Evolutionary conservation across 2,329 filamentous ascomycete genomes (phyloP), one percentile per base, ranked within the genome.

Genomic region (Venturiaceae sp.): DNA sequence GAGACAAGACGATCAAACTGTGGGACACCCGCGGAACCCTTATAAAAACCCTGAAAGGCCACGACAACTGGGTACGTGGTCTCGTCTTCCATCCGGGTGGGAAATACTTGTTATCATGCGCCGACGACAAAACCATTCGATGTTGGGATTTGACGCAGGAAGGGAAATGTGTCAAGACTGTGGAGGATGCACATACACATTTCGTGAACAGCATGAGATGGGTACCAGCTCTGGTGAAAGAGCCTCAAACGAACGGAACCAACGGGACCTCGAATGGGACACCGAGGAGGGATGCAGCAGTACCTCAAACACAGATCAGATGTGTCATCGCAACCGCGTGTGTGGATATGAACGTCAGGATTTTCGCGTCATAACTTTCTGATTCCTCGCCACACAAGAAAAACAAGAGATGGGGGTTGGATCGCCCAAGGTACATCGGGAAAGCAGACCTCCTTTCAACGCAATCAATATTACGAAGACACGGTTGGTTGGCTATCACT

Each of bases 81-180:
- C 73, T 96, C 5, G 84, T 90, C 9, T 97, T 96, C 71, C 92
- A 96, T 66, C 92, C 92, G 0, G 88, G 90, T 8, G 92, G 92
- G 46, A 95, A 92, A 72, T 96, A 94, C 67, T 80, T 97, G 1
- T 75, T 97, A 5, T 92, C 87, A 6, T 89, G 88, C 21, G 83
- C 87, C 16, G 92, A 97, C 69, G 92, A 97, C 75, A 95, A 94
- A 75, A 92, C 90, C 4, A 79, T 97, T 60, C 81, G 92, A 58
- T 96, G 92, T 76, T 97, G 92, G 92, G 92, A 97, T 74, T 76
- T 97, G 28, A 81, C 82, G 28, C 92, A 97, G 69, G 91, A 95
- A 70, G 90, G 89, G 44, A 92, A 91, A 67, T 92, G 90, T 66
- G 90, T 96, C 64, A 92, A 92, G 72, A 85, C 84, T 0, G 75